phyloP scores from a whole-genome alignment of 345 rosid species.

The Raphanus sativus region DNA sequence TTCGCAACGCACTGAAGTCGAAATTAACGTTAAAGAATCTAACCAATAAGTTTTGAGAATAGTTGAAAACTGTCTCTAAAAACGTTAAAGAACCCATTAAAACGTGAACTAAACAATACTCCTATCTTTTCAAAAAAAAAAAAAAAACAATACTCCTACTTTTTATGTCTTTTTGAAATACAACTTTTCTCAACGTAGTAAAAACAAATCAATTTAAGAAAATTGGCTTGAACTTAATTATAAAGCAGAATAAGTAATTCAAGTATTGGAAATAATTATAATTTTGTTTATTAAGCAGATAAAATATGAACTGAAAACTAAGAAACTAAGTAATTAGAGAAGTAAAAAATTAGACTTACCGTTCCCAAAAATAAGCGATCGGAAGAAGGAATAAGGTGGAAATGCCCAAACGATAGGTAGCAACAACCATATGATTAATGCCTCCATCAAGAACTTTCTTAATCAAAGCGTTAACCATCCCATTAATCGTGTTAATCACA shows the following conservation, averaged over 20 bases:
- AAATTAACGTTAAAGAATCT: too few relatives aligned
- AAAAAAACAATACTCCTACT: too few relatives aligned
- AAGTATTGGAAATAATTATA: not conserved
- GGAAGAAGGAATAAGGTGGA: constrained; percentile 56
- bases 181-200: not conserved
- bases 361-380: constrained; percentile 56
- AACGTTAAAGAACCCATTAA: too few relatives aligned
- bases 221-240: not conserved
- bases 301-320: not conserved
- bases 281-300: not conserved
- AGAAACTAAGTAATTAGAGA: not conserved
- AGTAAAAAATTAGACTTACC: constrained; percentile 34
- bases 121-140: too few relatives aligned
- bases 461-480: constrained; percentile 54
- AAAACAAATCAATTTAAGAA: not conserved
- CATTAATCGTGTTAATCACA: constrained; percentile 33
- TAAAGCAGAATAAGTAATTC: not conserved
- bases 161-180: not conserved
- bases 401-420: constrained; percentile 58
- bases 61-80: too few relatives aligned
- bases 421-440: constrained; percentile 49
- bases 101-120: too few relatives aligned
- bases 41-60: too few relatives aligned
- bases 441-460: constrained; percentile 63
- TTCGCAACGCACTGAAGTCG: too few relatives aligned